Evolutionary conservation across 148 eudicot species (phyloP).

Genomic region (Salicornia ramosissima): DNA sequence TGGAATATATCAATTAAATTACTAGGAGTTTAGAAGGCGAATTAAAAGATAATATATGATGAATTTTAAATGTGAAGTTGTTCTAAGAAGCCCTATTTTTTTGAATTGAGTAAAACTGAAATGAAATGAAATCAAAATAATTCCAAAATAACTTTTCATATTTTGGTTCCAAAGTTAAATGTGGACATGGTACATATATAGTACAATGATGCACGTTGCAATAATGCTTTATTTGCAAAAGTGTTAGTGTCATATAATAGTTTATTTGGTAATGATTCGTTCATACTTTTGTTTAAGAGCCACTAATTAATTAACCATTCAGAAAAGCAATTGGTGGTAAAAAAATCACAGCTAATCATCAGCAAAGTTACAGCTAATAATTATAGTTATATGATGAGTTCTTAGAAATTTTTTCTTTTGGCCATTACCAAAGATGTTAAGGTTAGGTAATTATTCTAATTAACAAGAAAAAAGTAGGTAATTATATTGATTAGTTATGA

Average conservation of each 20-base stretch:
- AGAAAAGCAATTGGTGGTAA: constrained; percentile 6
- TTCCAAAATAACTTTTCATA: too few relatives aligned
- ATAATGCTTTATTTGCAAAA: not conserved
- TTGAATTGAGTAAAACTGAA: too few relatives aligned
- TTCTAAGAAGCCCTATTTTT: too few relatives aligned
- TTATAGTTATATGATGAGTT: not conserved
- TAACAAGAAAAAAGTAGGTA: not conserved
- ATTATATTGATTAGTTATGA: constrained; percentile 1
- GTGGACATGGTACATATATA: not conserved
- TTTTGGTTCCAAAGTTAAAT: too few relatives aligned
- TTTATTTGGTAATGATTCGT: constrained; percentile 3
- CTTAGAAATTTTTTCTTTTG: constrained; percentile 9
- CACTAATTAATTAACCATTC: not conserved
- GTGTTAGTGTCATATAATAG: not conserved
- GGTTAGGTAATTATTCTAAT: not conserved
- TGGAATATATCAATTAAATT: too few relatives aligned
- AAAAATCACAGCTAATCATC: constrained; percentile 15
- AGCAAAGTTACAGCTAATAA: constrained; percentile 9
- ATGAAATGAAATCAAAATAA: too few relatives aligned
- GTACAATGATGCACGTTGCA: not conserved
- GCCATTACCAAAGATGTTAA: not conserved
- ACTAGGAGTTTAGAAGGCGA: too few relatives aligned
- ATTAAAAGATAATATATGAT: too few relatives aligned
- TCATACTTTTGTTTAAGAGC: not conserved
- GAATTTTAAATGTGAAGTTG: too few relatives aligned